These are phyloP conservation scores for Azolla pinnata DNA, from an alignment of 75 land plant species.

Conservation along the genomic window DNA sequence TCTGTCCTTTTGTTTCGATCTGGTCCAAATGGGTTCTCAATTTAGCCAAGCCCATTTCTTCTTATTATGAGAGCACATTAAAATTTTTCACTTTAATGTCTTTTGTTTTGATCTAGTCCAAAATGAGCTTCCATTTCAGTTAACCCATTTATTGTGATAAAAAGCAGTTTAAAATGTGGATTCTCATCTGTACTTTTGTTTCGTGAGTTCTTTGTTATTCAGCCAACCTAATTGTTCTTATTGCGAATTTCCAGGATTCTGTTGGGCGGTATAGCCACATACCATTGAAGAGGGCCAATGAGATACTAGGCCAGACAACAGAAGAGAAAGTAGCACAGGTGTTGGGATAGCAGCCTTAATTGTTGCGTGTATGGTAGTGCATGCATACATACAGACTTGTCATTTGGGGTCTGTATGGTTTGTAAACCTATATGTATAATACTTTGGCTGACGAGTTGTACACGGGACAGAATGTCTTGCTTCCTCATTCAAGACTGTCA, in stretches of 20 bases:
- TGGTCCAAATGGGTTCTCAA: no score
- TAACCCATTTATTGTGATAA: background rate
- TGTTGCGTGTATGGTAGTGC: no score
- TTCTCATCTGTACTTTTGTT: background rate
- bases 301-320: slow-evolving; percentile 77
- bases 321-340: slow-evolving; percentile 73
- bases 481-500: no score
- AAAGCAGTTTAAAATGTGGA: background rate
- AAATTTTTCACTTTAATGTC: no score
- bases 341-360: background rate
- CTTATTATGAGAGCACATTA: no score
- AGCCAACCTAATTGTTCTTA: slow-evolving; percentile 8
- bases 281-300: slow-evolving; percentile 71
- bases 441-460: no score
- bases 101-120: background rate
- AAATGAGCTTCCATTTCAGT: background rate
- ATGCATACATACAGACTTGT: no score
- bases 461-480: no score
- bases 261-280: slow-evolving; percentile 58
- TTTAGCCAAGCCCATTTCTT: no score
- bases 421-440: no score
- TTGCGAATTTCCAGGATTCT: slow-evolving; percentile 43
- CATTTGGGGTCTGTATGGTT: no score
- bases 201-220: slow-evolving; percentile 8
- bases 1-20: no score